These are phyloP conservation scores for Solanum chiquidenum DNA, from an alignment of 257 asterid genomes.

Conservation along the genomic window DNA sequence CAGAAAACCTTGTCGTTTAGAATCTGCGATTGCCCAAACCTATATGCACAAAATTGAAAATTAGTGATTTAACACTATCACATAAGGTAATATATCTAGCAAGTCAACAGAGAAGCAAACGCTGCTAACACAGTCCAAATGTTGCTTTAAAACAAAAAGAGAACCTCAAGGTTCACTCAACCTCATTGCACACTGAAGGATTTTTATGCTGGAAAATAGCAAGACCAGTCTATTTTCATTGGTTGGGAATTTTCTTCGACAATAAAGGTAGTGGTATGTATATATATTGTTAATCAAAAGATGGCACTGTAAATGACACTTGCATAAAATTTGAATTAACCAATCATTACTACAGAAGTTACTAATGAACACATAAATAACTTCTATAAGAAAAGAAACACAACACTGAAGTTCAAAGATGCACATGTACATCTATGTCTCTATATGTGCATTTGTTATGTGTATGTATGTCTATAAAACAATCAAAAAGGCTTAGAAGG, in stretches of 20 bases:
- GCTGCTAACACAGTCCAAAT: neutral
- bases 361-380: no score
- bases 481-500: neutral
- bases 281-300: neutral
- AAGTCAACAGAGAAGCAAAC: neutral
- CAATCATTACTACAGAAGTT: neutral
- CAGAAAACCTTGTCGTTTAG: constrained; percentile 79
- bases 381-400: neutral
- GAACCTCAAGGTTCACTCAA: neutral
- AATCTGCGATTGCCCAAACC: constrained; percentile 96
- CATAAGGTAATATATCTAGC: neutral
- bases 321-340: neutral
- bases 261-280: neutral
- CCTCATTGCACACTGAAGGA: neutral
- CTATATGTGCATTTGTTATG: neutral
- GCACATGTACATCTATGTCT: neutral
- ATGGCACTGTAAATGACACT: neutral
- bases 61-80: neutral
- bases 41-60: constrained; percentile 9
- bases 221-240: neutral
- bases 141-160: neutral
- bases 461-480: neutral
- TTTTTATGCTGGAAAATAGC: neutral
- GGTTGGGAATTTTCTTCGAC: neutral
- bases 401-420: neutral